These are phyloP conservation scores for Urtica urens DNA, from an alignment of 306 rosid species.

Conservation along the genomic window DNA sequence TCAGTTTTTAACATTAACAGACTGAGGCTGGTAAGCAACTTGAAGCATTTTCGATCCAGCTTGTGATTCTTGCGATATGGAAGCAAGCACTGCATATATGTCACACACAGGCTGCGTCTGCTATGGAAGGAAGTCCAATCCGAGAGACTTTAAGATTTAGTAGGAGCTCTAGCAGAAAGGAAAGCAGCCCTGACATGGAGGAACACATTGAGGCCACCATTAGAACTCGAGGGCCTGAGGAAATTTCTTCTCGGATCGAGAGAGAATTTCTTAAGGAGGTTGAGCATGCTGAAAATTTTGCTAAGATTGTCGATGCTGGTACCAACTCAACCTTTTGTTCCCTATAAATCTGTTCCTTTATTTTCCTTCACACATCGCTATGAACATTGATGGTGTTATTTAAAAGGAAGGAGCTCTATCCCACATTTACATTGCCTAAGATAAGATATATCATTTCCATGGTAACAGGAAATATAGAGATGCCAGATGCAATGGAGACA, in stretches of 20 bases:
- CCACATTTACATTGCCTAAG: neutral
- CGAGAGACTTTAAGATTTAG: conserved; percentile 58
- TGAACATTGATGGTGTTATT: neutral
- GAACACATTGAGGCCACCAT: conserved; percentile 39
- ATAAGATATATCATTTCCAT: conserved; percentile 11
- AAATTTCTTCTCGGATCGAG: conserved; percentile 59
- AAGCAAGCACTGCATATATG: conserved; percentile 95
- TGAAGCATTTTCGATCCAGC: conserved; percentile 92
- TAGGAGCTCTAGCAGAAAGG: conserved; percentile 55
- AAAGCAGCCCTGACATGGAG: conserved; percentile 39
- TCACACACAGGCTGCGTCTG: conserved; percentile 98
- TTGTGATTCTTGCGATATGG: conserved; percentile 98
- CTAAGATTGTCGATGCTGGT: conserved; percentile 86
- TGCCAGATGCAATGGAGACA: conserved; percentile 99
- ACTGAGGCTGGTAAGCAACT: conserved; percentile 53
- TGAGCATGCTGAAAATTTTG: conserved; percentile 84
- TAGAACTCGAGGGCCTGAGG: conserved; percentile 40
- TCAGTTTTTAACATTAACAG: conserved; percentile 22
- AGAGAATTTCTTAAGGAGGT: conserved; percentile 71
- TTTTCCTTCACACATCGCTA: neutral
- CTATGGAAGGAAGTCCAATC: conserved; percentile 93
- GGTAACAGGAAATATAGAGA: conserved; percentile 69
- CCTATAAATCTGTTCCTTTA: neutral
- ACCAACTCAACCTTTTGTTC: conserved; percentile 8
- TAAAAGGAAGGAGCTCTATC: too few species aligned